Base-by-base conservation (phyloP, 2,329 filamentous ascomycete species). In the Calonectria henricotiae region DNA sequence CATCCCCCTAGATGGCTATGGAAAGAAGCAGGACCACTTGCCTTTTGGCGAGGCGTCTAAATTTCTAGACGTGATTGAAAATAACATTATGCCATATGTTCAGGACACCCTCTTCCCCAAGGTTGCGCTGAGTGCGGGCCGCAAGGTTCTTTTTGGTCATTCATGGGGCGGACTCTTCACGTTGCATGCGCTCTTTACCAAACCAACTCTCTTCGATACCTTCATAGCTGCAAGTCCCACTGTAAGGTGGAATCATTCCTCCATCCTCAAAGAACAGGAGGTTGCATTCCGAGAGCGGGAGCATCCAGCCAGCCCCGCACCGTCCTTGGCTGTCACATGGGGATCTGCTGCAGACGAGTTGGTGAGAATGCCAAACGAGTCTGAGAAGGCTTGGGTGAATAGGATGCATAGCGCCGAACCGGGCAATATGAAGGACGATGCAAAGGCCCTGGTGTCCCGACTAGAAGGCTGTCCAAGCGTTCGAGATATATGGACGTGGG, bases 1-100 rank as follows among this genome's bases (percentile, higher is more conserved):
- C 51, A 58, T 58, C 35, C 51, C 51, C 8, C 35, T 58, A n/a
- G 51, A 58, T 15, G 51, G 51, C 35, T 58, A 58, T 23, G 51
- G 51, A 4, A 58, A 58, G 32, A 20, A 32, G 6, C 51, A 58
- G 20, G 51, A 58, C 20, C 51, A 58, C 37, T 32, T 58, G n/a
- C 51, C 51, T 6, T 58, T 58, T 3, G 51, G 51, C 32, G 51
- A 58, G 23, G 51, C 32, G 23, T 58, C 51, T 17, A 58, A 39
- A 12, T 58, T 58, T 25, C 51, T 58, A 12, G 51, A 58, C 4
- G 13, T 17, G 1, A 58, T 58, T 20, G 51, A 58, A 23, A 39
- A 27, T 9, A 37, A 58, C 51, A 15, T 58, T 32, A 58, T 58
- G 51, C 51, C 51, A 11, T 32, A 58, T 30, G 20, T 58, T 2